Base-by-base conservation (phyloP, 1,284 basidiomycete genomes). In the Ganoderma sinense region DNA sequence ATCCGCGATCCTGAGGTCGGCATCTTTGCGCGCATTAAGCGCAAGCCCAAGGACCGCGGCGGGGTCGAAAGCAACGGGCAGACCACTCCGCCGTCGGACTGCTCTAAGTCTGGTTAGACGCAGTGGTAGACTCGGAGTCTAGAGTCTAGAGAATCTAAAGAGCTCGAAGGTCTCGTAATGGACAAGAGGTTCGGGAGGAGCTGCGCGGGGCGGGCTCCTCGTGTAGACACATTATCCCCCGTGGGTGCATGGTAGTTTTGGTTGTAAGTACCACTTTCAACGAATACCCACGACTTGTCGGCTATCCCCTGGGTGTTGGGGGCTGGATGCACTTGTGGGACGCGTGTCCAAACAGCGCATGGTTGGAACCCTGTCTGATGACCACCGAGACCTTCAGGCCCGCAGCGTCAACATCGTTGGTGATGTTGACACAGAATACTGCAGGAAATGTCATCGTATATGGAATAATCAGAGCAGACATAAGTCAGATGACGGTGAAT, bases 1-100 rank as follows among this genome's bases (percentile, higher is more conserved):
- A 98, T 99, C 71, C 89, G 96, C 48, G 96, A 97, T 77, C 86
- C 87, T 18, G 91, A 93, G 71, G 94, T 97, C 43, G 96, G 96
- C 10, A 79, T 82, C 73, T 82, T 79, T 62, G 78, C 81, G 1
- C 79, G 81, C 11, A 76, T 78, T 29, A 82, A 82, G 72, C 78
- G 81, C 41, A 72, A 76, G 63, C 74, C 71, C 41, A 79, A 80
- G 66, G 75, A 75, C 58, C 72, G 72, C 48, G n/a, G 33, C 26
- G 45, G 20, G 45, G 41, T 55, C 39, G 39, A 29, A 14, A 31
- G 61, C 31, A 45, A 53, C 36, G 40, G 65, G 20, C 62, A 64
- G 55, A 63, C 53, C 41, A 64, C 67, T 7, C 62, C 67, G 18
- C 36, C 67, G 11, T 23, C 61, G 16, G 66, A 67, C 6, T 59